Evolutionary conservation across 371 early-diverging fungal species (phyloP).

Genomic region (Gilbertella persicaria): DNA sequence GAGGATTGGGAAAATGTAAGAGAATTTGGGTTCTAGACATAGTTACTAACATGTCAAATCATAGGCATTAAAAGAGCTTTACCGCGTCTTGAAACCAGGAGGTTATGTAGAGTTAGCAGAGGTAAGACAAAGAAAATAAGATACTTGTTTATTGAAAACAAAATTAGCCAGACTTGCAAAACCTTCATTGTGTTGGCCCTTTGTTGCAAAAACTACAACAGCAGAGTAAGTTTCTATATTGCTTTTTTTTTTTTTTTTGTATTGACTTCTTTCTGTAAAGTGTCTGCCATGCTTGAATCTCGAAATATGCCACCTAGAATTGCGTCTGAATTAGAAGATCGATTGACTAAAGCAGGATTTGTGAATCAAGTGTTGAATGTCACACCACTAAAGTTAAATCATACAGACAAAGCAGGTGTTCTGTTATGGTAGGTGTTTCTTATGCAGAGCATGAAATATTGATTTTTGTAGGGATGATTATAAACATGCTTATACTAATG

Average conservation of each 20-base stretch:
- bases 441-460: not conserved
- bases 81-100: constrained; percentile 18
- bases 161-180: constrained; percentile 5
- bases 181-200: constrained; percentile 4
- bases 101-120: constrained; percentile 38
- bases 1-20: constrained; percentile 16
- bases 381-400: constrained; percentile 11
- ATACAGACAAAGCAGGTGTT: constrained; percentile 16
- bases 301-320: constrained; percentile 16
- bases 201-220: not conserved
- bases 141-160: not conserved
- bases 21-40: not conserved
- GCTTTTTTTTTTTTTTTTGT: not conserved
- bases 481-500: constrained; percentile 12
- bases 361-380: not conserved
- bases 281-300: not conserved
- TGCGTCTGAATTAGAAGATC: constrained; percentile 12
- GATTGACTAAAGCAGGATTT: constrained; percentile 13
- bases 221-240: not conserved
- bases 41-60: not conserved
- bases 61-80: constrained; percentile 9
- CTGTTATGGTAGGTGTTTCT: constrained; percentile 8
- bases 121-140: constrained; percentile 16
- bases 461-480: constrained; percentile 25
- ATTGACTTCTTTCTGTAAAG: not conserved